Conservation (phyloP, 2,329 filamentous ascomycete species). For the Alternaria sp. region DNA sequence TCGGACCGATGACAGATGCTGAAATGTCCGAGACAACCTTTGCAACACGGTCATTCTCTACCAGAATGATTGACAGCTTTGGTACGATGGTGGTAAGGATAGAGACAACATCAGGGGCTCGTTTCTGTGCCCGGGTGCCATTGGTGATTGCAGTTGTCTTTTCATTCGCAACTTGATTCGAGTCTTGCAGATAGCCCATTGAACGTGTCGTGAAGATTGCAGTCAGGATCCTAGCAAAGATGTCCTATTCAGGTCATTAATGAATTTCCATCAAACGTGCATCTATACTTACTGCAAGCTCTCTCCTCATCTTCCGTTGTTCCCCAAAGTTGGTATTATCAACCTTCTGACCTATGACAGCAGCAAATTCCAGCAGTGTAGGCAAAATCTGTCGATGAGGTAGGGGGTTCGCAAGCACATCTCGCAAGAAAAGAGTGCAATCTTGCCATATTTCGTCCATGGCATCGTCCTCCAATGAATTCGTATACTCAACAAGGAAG, state of each 20-base stretch:
- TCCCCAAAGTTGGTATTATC: conserved; percentile 98
- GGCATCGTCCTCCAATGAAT: conserved; percentile 91
- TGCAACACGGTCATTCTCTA: conserved; percentile 84
- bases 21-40: conserved; percentile 83
- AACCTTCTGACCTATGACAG: conserved; percentile 90
- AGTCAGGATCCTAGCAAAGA: conserved; percentile 85
- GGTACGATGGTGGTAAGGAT: conserved; percentile 83
- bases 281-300: conserved; percentile 74
- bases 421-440: conserved; percentile 87
- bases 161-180: conserved; percentile 44
- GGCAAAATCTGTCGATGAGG: conserved; percentile 92
- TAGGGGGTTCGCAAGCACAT: conserved; percentile 91
- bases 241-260: conserved; percentile 66
- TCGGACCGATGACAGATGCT: conserved; percentile 80
- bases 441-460: conserved; percentile 99
- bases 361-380: conserved; percentile 84
- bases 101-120: conserved; percentile 70
- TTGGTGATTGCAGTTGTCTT: conserved; percentile 37
- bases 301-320: conserved; percentile 87
- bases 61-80: conserved; percentile 80
- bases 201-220: conserved; percentile 94
- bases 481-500: conserved; percentile 89
- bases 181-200: conserved; percentile 72
- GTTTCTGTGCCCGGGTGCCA: conserved; percentile 54
- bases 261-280: not conserved